Evolutionary conservation across 768 basidiomycete genomes (phyloP).

Genomic region (Epithele typhae): DNA sequence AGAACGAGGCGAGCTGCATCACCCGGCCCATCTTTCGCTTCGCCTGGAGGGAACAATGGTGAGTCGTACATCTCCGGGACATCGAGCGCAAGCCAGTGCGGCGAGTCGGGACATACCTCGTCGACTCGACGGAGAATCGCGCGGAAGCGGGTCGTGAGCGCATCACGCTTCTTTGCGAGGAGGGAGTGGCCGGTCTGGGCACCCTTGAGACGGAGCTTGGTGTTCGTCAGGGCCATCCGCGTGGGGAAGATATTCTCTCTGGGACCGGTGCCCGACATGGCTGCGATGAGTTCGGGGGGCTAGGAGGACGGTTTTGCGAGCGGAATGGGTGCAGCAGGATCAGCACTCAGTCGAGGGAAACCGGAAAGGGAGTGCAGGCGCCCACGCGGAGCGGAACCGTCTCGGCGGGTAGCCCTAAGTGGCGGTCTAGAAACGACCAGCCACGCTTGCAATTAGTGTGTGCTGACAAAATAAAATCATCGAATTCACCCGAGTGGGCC

Average conservation of each 20-base stretch:
- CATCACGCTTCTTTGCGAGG: slow-evolving; percentile 97
- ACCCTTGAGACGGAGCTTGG: slow-evolving; percentile 83
- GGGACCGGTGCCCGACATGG: slow-evolving; percentile 86
- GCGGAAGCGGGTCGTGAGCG: slow-evolving; percentile 90
- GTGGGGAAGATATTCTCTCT: slow-evolving; percentile 96
- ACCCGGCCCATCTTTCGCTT: slow-evolving; percentile 99
- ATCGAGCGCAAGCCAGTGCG: no score
- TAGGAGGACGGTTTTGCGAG: slow-evolving; percentile 20
- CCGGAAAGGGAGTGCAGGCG: no score
- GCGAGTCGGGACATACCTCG: slow-evolving; percentile 58
- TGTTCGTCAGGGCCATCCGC: slow-evolving; percentile 95
- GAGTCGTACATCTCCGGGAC: no score
- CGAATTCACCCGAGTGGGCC: no score
- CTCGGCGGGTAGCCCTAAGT: no score
- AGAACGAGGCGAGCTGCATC: slow-evolving; percentile 98
- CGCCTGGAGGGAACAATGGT: slow-evolving; percentile 60
- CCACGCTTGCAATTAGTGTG: no score
- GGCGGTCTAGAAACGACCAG: no score
- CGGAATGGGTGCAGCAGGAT: no score
- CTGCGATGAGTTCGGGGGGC: slow-evolving; percentile 10
- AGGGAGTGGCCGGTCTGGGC: slow-evolving; percentile 94
- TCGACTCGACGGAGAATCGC: slow-evolving; percentile 96
- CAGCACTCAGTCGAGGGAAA: no score
- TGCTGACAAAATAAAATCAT: no score
- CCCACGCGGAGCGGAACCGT: no score